These are phyloP conservation scores for Sugiyamaella novakii DNA, from an alignment of 1,139 yeast genomes.

Conservation along the genomic window DNA sequence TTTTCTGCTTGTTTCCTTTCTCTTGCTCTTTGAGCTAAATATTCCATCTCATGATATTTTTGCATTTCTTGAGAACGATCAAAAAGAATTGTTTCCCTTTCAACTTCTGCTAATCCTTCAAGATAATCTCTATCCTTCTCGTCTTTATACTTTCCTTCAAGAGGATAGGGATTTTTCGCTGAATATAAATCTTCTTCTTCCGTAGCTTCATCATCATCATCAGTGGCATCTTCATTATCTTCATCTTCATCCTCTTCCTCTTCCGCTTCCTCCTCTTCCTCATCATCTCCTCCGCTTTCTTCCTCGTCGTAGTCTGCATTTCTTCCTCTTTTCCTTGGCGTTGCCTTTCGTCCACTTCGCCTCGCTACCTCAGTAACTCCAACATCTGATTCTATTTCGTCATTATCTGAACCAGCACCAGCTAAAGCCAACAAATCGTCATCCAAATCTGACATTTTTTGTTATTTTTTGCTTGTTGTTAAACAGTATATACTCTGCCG, in stretches of 20 bases:
- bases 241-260: conserved; percentile 37
- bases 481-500: too few species aligned
- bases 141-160: conserved; percentile 88
- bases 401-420: conserved; percentile 56
- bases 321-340: conserved; percentile 25
- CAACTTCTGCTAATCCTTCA: conserved; percentile 82
- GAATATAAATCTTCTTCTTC: conserved; percentile 47
- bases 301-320: conserved; percentile 18
- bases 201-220: conserved; percentile 47
- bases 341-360: conserved; percentile 19
- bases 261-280: conserved; percentile 25
- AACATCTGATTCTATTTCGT: conserved; percentile 31
- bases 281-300: conserved; percentile 15
- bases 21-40: conserved; percentile 77
- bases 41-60: conserved; percentile 75
- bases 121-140: conserved; percentile 71
- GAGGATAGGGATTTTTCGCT: conserved; percentile 74
- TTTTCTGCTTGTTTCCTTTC: conserved; percentile 53
- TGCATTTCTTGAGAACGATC: conserved; percentile 94
- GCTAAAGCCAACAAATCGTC: conserved; percentile 92
- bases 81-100: conserved; percentile 84
- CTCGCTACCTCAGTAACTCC: too few species aligned
- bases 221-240: conserved; percentile 40
- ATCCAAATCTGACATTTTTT: conserved; percentile 39
- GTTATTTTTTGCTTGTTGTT: neutral